Evolutionary conservation across 257 asterid species (phyloP).

Genomic region (Solanum raphanifolium): DNA sequence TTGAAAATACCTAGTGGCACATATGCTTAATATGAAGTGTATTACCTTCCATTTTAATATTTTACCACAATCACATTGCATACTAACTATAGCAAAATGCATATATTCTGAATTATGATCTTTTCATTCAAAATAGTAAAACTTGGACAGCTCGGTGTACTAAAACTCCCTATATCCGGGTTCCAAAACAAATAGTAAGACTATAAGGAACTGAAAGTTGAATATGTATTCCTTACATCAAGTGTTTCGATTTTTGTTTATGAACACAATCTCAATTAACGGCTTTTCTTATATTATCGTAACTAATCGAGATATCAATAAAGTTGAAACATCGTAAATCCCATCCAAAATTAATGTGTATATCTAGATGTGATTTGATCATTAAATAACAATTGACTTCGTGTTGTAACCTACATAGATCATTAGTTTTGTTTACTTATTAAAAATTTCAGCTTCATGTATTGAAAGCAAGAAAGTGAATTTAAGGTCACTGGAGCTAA

Average conservation of each 20-base stretch:
- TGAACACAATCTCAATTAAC: not conserved
- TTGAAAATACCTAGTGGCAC: not conserved
- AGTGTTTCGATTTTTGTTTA: too few species aligned
- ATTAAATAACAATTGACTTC: too few species aligned
- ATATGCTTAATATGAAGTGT: not conserved
- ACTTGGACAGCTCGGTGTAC: not conserved
- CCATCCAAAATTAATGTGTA: not conserved
- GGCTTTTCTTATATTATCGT: too few species aligned
- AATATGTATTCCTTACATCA: too few species aligned
- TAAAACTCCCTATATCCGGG: too few species aligned
- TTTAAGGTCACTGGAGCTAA: not conserved
- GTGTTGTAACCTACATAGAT: not conserved
- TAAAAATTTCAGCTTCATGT: not conserved
- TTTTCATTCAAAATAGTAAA: not conserved
- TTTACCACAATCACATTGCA: not conserved
- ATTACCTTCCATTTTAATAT: not conserved
- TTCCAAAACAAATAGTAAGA: too few species aligned
- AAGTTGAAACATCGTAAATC: too few species aligned
- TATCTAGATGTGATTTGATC: not conserved
- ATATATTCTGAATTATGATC: not conserved
- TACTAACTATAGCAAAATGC: too few species aligned
- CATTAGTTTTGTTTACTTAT: not conserved
- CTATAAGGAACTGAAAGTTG: not conserved
- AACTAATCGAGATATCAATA: not conserved
- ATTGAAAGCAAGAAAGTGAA: not conserved